Conservation (phyloP, 2,329 filamentous ascomycete genomes). For the Arachnomyces sp. region DNA sequence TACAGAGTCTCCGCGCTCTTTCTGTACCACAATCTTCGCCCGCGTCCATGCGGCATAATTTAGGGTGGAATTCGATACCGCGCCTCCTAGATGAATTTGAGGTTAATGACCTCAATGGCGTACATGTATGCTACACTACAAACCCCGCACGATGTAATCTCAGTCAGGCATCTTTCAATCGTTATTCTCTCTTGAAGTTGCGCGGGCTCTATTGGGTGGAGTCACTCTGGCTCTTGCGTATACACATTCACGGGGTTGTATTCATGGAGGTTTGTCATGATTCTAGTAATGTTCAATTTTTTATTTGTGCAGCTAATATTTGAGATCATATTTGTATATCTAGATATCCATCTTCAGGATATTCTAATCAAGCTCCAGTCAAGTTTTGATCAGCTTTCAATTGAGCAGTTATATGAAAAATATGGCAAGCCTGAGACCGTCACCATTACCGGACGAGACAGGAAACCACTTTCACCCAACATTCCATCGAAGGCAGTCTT, state of each 20-base stretch:
- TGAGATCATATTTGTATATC: not conserved
- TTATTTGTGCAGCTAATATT: conserved; percentile 1
- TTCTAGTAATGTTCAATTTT: not conserved
- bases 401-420: conserved; percentile 24
- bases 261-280: conserved; percentile 12
- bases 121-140: conserved; percentile 11
- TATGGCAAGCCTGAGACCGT: conserved; percentile 24
- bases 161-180: conserved; percentile 11
- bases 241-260: conserved; percentile 13
- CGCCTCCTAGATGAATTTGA: conserved; percentile 10
- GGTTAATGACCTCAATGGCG: conserved; percentile 9
- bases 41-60: not conserved
- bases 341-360: conserved; percentile 26
- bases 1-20: conserved; percentile 15
- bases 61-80: conserved; percentile 5
- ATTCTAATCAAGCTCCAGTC: conserved; percentile 18
- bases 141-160: conserved; percentile 14
- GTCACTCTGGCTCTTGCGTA: conserved; percentile 12
- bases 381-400: conserved; percentile 22
- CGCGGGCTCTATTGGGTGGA: conserved; percentile 11
- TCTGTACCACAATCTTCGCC: conserved; percentile 4
- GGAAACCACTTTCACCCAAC: conserved; percentile 18
- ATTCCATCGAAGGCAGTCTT: conserved; percentile 21
- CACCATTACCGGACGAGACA: conserved; percentile 17
- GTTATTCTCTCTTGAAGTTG: conserved; percentile 11